Conservation (phyloP, 306 rosid genomes). For the Rosa chinensis region DNA sequence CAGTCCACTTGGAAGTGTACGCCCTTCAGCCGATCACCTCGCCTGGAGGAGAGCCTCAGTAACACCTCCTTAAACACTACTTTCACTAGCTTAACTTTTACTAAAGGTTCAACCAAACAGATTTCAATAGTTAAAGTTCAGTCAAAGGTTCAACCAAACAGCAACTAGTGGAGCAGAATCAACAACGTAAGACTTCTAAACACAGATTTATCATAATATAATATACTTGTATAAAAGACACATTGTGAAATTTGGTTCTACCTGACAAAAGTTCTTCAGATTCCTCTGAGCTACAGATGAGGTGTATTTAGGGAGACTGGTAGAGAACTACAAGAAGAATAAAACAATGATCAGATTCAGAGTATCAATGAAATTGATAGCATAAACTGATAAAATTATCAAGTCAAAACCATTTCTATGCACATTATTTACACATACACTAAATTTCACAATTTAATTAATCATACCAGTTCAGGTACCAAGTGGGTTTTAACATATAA, state of each 20-base stretch:
- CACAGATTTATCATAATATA: not conserved
- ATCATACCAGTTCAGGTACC: not conserved
- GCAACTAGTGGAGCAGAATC: not conserved
- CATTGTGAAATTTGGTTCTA: constrained; percentile 24
- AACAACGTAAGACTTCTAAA: not conserved
- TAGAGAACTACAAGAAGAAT: constrained; percentile 59
- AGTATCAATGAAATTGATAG: constrained; percentile 3
- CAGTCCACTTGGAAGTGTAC: not conserved
- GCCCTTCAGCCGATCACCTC: not conserved
- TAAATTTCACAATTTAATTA: not conserved
- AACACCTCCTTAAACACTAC: not conserved
- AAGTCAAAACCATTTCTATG: not conserved
- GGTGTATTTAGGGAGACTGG: constrained; percentile 77
- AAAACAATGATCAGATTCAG: constrained; percentile 17
- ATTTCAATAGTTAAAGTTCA: not conserved
- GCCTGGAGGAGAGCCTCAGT: not conserved
- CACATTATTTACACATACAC: not conserved
- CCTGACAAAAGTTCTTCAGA: constrained; percentile 72
- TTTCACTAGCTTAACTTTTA: not conserved
- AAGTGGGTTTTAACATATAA: not conserved
- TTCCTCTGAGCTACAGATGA: constrained; percentile 80
- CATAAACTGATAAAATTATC: not conserved
- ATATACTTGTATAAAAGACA: not conserved
- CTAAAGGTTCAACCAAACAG: not conserved
- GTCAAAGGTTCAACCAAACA: not conserved